Base-by-base conservation (phyloP, 352 stramenopile species). In the Phytophthora pinifolia region DNA sequence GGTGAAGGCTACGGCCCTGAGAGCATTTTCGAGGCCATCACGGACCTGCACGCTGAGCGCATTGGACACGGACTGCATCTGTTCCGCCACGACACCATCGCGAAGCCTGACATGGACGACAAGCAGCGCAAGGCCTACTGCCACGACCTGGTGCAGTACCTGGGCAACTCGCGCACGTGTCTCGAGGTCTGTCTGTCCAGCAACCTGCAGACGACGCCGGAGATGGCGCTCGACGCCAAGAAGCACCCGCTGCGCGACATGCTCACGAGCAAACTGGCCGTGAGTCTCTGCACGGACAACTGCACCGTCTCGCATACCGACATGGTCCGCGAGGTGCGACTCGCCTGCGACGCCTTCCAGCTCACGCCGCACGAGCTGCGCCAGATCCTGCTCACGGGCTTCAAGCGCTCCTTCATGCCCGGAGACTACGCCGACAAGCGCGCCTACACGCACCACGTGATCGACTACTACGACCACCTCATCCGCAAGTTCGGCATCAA, bases 261-360 rank as follows among this genome's bases (percentile, higher is more conserved):
- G 86, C 75, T 96, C 37, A 72, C 85, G 46, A 83, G 88, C 56
- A 88, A 89, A 51, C 62, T 96, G 39, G 80, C 84, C 0, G 85
- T 95, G 27, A 83, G 65, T 37, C 70, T 96, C 13, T 96, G 79
- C 56, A 96, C 87, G 9, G 87, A 96, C 70, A 96, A 96, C 58
- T 89, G 79, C 60, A 89, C 84, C 5, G 86, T 96, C 1, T 93
- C 79, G 36, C 77, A 94, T 57, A 96, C 87, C 30, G 72, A 89
- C 64, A 92, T 95, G 69, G 67, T 93, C 32, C 70, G 67, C 35
- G 87, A 96, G 50, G 72, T 96, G 56, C 83, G 76, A 12, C 69
- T 95, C 32, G 84, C 86, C 8, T 85, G 79, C 45, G 83, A 96
- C 42, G 83, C 84, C 12, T 92, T 96, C 51, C 46, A 80, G 35